Evolutionary conservation across 331 rosid species (phyloP).

Genomic region (Malus hybrid): DNA sequence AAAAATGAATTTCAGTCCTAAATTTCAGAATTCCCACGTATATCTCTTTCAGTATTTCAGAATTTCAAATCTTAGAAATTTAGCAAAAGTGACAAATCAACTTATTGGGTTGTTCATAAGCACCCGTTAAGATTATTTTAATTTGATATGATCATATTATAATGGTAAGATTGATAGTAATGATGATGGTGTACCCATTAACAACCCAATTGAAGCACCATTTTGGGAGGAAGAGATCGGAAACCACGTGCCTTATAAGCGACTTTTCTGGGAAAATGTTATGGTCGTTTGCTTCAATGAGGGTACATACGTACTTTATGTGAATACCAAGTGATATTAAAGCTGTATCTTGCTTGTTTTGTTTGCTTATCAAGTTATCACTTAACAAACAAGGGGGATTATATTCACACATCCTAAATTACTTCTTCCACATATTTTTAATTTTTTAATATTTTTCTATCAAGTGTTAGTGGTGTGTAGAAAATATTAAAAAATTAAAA

Average conservation of each 20-base stretch:
- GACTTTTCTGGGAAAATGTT: background rate
- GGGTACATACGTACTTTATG: background rate
- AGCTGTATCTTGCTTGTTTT: background rate
- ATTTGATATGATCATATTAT: too few species aligned
- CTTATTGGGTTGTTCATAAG: too few species aligned
- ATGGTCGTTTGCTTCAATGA: background rate
- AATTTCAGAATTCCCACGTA: background rate
- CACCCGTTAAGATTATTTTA: too few species aligned
- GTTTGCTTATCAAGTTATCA: conserved; percentile 11
- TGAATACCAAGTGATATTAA: background rate
- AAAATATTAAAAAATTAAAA: too few species aligned
- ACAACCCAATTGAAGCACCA: background rate
- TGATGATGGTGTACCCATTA: too few species aligned
- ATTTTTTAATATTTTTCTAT: too few species aligned
- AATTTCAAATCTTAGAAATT: background rate
- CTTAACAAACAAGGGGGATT: background rate
- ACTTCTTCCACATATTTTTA: too few species aligned
- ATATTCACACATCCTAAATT: too few species aligned
- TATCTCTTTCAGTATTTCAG: too few species aligned
- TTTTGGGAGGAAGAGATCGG: background rate
- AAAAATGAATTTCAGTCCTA: background rate
- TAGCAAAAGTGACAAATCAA: too few species aligned
- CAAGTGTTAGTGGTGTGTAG: too few species aligned
- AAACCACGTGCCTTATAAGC: background rate
- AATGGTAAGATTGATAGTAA: too few species aligned